A percentile compares a stretch with the other conserved stretches of the same genome.
Conservation (phyloP, 371 early-diverging fungal species). For the Saksenaea vasiformis region DNA sequence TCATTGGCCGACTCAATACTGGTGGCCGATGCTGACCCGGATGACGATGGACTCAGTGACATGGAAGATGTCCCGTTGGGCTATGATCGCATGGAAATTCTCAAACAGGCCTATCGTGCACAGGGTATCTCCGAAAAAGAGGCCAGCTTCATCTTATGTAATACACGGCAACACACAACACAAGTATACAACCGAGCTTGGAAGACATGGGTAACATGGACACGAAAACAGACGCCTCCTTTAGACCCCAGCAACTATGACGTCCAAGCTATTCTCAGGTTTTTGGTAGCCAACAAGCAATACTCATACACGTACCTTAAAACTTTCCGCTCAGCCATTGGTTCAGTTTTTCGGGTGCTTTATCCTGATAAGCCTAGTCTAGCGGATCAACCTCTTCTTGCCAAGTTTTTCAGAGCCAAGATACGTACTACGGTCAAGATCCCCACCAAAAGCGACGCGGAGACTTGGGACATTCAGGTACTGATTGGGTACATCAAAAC, state of each 20-base stretch:
- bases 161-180: neutral
- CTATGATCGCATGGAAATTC: slow-evolving; percentile 23
- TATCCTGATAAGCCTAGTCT: neutral
- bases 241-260: neutral
- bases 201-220: slow-evolving; percentile 8
- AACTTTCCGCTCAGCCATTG: neutral
- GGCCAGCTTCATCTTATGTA: neutral
- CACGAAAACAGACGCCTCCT: neutral
- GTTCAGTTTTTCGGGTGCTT: neutral
- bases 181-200: slow-evolving; percentile 17
- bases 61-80: neutral
- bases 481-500: neutral
- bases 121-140: slow-evolving; percentile 6
- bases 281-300: neutral
- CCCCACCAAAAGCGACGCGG: neutral
- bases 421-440: neutral
- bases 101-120: slow-evolving; percentile 7
- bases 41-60: neutral
- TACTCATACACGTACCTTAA: neutral
- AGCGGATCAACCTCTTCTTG: neutral
- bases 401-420: neutral
- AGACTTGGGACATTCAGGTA: neutral
- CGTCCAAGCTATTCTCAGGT: neutral
- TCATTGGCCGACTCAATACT: slow-evolving; percentile 24
- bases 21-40: slow-evolving; percentile 17